phyloP scores from a whole-genome alignment of 2,329 filamentous ascomycete species.

The Hymenoscyphus albidus region DNA sequence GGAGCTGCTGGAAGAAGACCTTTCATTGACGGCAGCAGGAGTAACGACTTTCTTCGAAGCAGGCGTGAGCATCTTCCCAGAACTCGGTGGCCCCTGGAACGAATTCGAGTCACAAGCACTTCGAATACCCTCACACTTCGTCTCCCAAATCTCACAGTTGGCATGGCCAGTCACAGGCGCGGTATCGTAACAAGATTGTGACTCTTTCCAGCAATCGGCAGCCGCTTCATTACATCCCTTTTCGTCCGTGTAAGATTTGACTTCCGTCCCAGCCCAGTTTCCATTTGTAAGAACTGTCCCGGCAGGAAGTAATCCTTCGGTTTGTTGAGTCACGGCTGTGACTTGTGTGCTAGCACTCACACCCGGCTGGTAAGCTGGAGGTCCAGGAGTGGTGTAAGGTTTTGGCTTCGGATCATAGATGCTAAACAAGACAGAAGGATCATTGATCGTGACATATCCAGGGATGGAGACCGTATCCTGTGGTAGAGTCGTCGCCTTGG shows the following conservation, averaged over 20 bases:
- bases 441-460: slow-evolving; percentile 54
- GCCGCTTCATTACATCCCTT: slow-evolving; percentile 56
- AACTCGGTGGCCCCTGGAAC: slow-evolving; percentile 47
- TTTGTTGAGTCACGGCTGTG: slow-evolving; percentile 32
- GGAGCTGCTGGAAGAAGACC: not conserved
- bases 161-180: slow-evolving; percentile 55
- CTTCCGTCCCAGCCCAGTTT: slow-evolving; percentile 67
- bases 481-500: slow-evolving; percentile 45
- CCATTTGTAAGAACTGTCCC: slow-evolving; percentile 61
- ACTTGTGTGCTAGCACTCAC: slow-evolving; percentile 10
- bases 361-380: slow-evolving; percentile 35
- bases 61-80: slow-evolving; percentile 38
- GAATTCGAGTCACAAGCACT: slow-evolving; percentile 41
- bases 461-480: slow-evolving; percentile 59
- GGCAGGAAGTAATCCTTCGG: slow-evolving; percentile 49
- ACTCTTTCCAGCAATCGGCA: slow-evolving; percentile 56
- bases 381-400: slow-evolving; percentile 57
- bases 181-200: slow-evolving; percentile 53
- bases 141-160: slow-evolving; percentile 59
- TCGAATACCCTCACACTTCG: slow-evolving; percentile 53
- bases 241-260: slow-evolving; percentile 52
- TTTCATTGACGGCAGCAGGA: not conserved
- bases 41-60: not conserved
- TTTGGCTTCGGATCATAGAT: slow-evolving; percentile 52
- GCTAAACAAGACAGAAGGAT: slow-evolving; percentile 59